phyloP scores from a whole-genome alignment of 768 basidiomycete genomes.

The Trametes sanguinea region DNA sequence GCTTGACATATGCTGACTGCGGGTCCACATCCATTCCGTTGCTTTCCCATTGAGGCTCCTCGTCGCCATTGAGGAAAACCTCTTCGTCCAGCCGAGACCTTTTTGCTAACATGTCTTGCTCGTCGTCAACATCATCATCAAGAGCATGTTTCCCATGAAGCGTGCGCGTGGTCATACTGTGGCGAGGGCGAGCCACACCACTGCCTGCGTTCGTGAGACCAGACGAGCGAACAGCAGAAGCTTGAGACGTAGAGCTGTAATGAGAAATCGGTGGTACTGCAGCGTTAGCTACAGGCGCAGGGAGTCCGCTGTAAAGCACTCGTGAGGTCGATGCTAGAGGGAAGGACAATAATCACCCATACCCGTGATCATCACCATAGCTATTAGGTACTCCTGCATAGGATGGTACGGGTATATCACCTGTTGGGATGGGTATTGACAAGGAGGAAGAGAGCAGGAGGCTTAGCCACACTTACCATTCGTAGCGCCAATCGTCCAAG shows the following conservation, averaged over 20 bases:
- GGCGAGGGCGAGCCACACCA: background rate
- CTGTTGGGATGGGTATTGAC: background rate
- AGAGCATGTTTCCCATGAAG: slow-evolving; percentile 35
- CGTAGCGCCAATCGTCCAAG: background rate
- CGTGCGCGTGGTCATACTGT: slow-evolving; percentile 3
- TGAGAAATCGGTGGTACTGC: background rate
- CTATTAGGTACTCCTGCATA: background rate
- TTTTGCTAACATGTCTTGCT: slow-evolving; percentile 42
- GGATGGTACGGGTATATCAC: background rate
- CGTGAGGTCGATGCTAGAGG: background rate
- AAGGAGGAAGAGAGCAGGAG: background rate
- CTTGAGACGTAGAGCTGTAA: background rate
- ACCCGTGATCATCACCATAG: background rate
- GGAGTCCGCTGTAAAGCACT: background rate
- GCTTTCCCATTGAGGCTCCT: slow-evolving; percentile 45
- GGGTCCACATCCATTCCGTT: slow-evolving; percentile 31
- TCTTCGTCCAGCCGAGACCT: slow-evolving; percentile 55
- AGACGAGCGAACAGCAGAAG: background rate
- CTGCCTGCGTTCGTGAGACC: background rate
- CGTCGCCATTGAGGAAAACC: slow-evolving; percentile 49
- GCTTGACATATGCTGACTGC: slow-evolving; percentile 28
- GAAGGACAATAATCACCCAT: background rate
- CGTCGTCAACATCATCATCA: slow-evolving; percentile 44
- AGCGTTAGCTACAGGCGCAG: background rate
- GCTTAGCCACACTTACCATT: background rate